These are phyloP conservation scores for Camelina neglecta DNA, from an alignment of 345 rosid genomes.

Conservation along the genomic window DNA sequence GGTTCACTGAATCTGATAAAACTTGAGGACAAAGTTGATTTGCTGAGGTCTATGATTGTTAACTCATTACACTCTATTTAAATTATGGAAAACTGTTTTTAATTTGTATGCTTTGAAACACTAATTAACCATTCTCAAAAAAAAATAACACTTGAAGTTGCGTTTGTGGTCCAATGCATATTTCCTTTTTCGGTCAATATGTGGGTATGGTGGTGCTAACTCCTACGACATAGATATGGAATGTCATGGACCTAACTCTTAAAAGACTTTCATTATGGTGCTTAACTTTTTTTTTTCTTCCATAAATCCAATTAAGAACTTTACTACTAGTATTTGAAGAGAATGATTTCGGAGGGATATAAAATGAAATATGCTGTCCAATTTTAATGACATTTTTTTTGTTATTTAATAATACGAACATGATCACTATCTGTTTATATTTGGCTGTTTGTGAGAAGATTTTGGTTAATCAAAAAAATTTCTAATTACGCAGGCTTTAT, in stretches of 20 bases:
- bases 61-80: conserved; percentile 1
- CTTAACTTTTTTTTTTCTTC: not conserved
- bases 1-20: conserved; percentile 44
- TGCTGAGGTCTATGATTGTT: conserved; percentile 2
- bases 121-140: not conserved
- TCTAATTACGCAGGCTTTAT: too few species aligned
- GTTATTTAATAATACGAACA: not conserved
- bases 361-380: not conserved
- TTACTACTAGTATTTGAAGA: not conserved
- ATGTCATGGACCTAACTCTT: conserved; percentile 2
- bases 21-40: conserved; percentile 10
- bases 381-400: too few species aligned
- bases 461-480: too few species aligned
- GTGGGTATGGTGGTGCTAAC: not conserved
- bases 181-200: not conserved
- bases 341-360: not conserved
- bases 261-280: not conserved
- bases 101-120: conserved; percentile 6
- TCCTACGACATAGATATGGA: not conserved
- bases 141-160: conserved; percentile 25
- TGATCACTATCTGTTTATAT: not conserved
- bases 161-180: conserved; percentile 22
- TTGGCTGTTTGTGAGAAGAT: too few species aligned
- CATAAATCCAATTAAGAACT: not conserved
- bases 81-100: not conserved